These are phyloP conservation scores for Galerina marginata DNA, from an alignment of 768 basidiomycete genomes.

Conservation along the genomic window DNA sequence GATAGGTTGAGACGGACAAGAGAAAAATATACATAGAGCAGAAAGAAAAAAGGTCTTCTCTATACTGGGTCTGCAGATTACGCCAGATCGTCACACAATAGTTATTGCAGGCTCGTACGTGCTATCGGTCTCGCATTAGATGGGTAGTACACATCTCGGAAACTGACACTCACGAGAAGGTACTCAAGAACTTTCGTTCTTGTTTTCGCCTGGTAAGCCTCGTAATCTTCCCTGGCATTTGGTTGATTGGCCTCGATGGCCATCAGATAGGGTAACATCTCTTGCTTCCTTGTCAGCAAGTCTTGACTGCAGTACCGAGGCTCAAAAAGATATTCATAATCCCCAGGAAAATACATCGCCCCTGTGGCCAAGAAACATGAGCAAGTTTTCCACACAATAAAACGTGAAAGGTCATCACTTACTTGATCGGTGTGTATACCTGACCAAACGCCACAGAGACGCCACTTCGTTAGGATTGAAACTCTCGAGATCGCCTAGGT, in stretches of 20 bases:
- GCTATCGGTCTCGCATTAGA: not conserved
- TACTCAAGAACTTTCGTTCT: too few species aligned
- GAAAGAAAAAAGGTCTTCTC: not conserved
- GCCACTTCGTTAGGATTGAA: not conserved
- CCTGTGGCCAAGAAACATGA: not conserved
- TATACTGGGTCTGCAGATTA: not conserved
- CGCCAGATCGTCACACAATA: not conserved
- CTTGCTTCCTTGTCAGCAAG: not conserved
- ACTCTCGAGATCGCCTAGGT: not conserved
- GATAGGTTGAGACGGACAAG: not conserved
- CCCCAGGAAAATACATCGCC: not conserved
- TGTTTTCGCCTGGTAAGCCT: not conserved
- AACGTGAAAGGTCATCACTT: not conserved
- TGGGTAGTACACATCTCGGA: too few species aligned
- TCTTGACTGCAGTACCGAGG: not conserved
- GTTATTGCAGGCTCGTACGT: not conserved
- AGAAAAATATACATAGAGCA: not conserved
- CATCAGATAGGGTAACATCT: not conserved
- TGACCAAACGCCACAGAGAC: not conserved
- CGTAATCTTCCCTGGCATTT: not conserved
- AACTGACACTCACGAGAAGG: too few species aligned
- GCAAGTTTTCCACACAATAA: too few species aligned
- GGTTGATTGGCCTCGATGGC: not conserved
- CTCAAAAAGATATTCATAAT: not conserved
- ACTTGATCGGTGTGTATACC: constrained; percentile 1